These are phyloP conservation scores for Lactarius hengduanensis DNA, from an alignment of 768 basidiomycete species.

Conservation along the genomic window DNA sequence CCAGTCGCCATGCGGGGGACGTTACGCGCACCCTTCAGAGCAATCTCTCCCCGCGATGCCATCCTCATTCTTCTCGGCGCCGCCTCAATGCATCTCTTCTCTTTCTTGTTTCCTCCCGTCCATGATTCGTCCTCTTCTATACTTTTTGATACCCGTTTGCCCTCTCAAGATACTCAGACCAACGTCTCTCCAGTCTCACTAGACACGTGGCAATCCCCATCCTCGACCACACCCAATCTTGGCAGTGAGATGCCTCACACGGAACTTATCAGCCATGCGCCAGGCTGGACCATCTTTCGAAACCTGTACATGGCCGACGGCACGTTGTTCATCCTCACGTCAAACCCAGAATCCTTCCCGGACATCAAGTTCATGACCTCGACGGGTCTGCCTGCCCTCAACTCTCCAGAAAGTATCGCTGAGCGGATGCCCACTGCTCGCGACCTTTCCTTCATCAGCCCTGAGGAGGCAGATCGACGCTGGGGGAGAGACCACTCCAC, in stretches of 20 bases:
- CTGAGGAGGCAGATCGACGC: constrained; percentile 53
- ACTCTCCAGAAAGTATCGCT: constrained; percentile 62
- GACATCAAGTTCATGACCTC: constrained; percentile 59
- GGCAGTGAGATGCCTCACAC: constrained; percentile 47
- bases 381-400: constrained; percentile 55
- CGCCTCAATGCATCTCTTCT: constrained; percentile 52
- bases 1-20: not conserved
- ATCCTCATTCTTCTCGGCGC: constrained; percentile 60
- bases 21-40: constrained; percentile 24
- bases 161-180: constrained; percentile 16
- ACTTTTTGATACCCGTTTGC: constrained; percentile 30
- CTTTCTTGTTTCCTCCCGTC: constrained; percentile 36
- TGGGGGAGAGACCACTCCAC: constrained; percentile 51
- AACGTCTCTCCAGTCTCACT: not conserved
- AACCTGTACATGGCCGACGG: constrained; percentile 86
- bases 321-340: constrained; percentile 68
- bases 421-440: constrained; percentile 63
- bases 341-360: constrained; percentile 47
- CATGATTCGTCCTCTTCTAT: constrained; percentile 8
- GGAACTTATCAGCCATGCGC: constrained; percentile 59
- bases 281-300: constrained; percentile 83
- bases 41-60: constrained; percentile 55
- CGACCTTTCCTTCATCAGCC: constrained; percentile 61
- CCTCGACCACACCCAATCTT: not conserved
- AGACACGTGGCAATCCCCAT: not conserved